Base-by-base conservation (phyloP, 2,329 filamentous ascomycete species). In the Fusarium cyanostomum region DNA sequence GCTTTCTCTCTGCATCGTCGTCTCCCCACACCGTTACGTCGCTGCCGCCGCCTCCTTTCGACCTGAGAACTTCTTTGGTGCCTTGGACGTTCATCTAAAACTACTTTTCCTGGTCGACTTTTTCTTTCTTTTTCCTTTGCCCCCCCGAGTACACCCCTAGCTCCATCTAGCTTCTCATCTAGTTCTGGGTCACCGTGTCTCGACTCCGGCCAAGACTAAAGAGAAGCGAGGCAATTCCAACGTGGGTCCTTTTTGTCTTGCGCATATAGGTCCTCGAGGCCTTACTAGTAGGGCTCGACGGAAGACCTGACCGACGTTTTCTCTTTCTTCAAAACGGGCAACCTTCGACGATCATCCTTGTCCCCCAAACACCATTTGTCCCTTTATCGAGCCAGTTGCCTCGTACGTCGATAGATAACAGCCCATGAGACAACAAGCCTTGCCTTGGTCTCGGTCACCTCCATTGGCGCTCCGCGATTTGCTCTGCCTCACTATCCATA, bases 401-500 rank as follows among this genome's bases (percentile, higher is more conserved):
- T 46, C 51, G 31, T 28, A 49, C 56, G 55, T 58, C 48, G 56
- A 61, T 41, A 60, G 50, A 59, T 56, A 56, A 44, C 37, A 64
- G 49, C 54, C 49, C 39, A 18, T 35, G 45, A 60, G 64, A 59
- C 64, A 59, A 64, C 64, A 60, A 65, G 62, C 57, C 66, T 70
- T 57, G 53, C 30, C 56, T 67, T 71, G 63, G 63, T 66, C 68
- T 71, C 59, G 64, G 72, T 68, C 61, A 63, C 52, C 61, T 62
- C 70, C 62, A 64, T 72, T 73, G 71, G 72, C 72, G 69, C 73
- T 69, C 66, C 67, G 63, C 59, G 52, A 53, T 59, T 63, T 64
- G 57, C 69, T 73, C 68, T 74, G 71, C 73, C 72, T 76, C 73
- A 72, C 72, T 62, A 68, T 62, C 72, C 64, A 68, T 62, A 72